These are phyloP conservation scores for Blastomyces emzantsi DNA, from an alignment of 2,329 filamentous ascomycete genomes.

Conservation along the genomic window DNA sequence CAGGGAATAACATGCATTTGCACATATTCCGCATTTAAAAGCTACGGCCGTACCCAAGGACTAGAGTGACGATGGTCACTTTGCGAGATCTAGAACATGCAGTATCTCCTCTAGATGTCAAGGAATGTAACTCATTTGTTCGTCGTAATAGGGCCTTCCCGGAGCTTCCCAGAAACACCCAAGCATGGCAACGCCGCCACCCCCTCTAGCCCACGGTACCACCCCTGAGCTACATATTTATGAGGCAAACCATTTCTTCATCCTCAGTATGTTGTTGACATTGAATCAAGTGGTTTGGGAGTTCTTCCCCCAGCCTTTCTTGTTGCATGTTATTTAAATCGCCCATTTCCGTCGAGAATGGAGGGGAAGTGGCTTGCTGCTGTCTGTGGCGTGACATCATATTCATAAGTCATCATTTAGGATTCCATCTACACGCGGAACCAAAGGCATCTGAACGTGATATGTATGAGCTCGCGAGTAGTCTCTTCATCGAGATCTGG, in stretches of 20 bases:
- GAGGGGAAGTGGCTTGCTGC: background rate
- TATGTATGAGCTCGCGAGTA: background rate
- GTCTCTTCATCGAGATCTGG: background rate
- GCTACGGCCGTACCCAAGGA: slow-evolving; percentile 50
- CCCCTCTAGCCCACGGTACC: too few species aligned
- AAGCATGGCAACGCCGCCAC: slow-evolving; percentile 29
- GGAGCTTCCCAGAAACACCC: slow-evolving; percentile 30
- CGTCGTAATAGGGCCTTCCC: slow-evolving; percentile 35
- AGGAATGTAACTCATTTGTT: slow-evolving; percentile 37
- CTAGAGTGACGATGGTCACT: slow-evolving; percentile 50
- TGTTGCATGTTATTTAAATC: background rate
- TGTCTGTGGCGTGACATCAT: too few species aligned
- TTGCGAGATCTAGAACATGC: slow-evolving; percentile 48
- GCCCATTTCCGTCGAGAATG: background rate
- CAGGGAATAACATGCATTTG: background rate
- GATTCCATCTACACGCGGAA: too few species aligned
- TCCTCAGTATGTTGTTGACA: background rate
- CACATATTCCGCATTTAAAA: slow-evolving; percentile 39
- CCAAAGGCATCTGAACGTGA: background rate
- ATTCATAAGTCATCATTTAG: too few species aligned
- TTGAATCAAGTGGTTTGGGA: background rate
- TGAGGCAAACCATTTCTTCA: background rate
- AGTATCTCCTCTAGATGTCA: slow-evolving; percentile 70
- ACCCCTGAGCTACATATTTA: background rate
- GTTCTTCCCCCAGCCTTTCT: background rate